Evolutionary conservation across 2,329 filamentous ascomycete species (phyloP).

Genomic region (Fusarium pseudocircinatum): DNA sequence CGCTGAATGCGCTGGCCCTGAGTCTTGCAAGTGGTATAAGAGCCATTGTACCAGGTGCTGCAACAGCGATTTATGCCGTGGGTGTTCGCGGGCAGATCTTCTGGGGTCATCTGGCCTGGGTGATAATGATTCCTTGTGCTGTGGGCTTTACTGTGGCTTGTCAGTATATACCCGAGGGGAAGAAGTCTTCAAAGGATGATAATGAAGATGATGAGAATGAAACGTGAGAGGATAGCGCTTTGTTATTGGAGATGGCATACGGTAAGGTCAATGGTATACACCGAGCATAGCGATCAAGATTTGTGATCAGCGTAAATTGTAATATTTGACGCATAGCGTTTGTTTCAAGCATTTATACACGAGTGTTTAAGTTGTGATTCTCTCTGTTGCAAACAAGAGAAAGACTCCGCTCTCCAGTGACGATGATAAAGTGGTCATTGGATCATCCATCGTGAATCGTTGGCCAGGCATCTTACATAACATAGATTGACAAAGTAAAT

Average conservation of each 20-base stretch:
- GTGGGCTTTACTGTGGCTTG: slow-evolving; percentile 40
- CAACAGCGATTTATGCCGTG: slow-evolving; percentile 74
- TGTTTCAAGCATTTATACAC: background rate
- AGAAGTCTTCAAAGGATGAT: slow-evolving; percentile 15
- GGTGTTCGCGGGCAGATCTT: slow-evolving; percentile 71
- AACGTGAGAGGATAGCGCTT: background rate
- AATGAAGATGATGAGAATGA: slow-evolving; percentile 19
- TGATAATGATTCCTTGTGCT: slow-evolving; percentile 47
- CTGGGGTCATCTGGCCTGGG: slow-evolving; percentile 63
- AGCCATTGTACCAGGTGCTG: slow-evolving; percentile 71
- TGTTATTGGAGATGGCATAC: background rate
- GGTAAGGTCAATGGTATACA: background rate
- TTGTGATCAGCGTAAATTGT: background rate
- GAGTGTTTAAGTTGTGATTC: background rate
- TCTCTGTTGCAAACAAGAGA: background rate
- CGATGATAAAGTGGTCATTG: no score
- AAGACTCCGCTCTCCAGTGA: background rate
- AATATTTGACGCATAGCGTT: background rate
- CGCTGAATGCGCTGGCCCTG: slow-evolving; percentile 71
- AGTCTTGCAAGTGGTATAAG: slow-evolving; percentile 70
- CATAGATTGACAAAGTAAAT: background rate
- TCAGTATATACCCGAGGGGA: slow-evolving; percentile 44
- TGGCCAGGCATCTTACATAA: background rate
- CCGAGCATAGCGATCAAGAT: background rate
- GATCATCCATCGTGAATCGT: background rate